Evolutionary conservation across 2,329 filamentous ascomycete species (phyloP).

Genomic region (Thermoascus crustaceus): DNA sequence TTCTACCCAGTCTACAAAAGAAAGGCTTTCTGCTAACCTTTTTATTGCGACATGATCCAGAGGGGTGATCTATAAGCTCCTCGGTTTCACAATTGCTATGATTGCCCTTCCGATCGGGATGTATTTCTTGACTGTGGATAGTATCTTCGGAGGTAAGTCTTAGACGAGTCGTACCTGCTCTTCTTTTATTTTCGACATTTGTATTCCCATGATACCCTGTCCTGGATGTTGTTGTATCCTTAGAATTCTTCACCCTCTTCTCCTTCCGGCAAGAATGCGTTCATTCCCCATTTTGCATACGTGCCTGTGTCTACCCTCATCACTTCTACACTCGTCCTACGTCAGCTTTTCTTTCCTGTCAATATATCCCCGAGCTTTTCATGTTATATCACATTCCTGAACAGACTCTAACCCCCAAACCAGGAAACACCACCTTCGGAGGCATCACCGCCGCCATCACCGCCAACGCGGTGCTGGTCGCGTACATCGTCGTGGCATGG

Average conservation of each 20-base stretch:
- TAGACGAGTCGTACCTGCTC: conserved; percentile 5
- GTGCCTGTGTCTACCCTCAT: too few species aligned
- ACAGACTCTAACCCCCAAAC: background rate
- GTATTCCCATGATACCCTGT: background rate
- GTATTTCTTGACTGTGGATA: conserved; percentile 74
- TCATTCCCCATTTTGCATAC: too few species aligned
- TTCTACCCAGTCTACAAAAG: too few species aligned
- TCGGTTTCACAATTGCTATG: conserved; percentile 89
- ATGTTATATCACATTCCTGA: background rate
- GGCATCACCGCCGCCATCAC: conserved; percentile 78
- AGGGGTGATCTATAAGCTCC: conserved; percentile 79
- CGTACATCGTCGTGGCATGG: conserved; percentile 89
- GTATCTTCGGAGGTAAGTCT: conserved; percentile 63
- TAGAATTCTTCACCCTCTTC: too few species aligned
- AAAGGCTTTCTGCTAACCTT: too few species aligned
- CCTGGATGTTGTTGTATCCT: background rate
- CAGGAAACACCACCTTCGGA: conserved; percentile 82
- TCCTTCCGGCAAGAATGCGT: too few species aligned
- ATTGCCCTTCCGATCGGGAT: conserved; percentile 75
- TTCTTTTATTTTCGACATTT: conserved; percentile 2
- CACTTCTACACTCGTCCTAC: too few species aligned
- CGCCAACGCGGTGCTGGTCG: conserved; percentile 82
- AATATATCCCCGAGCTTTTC: too few species aligned
- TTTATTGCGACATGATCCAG: conserved; percentile 44
- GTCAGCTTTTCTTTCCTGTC: conserved; percentile 1